Percentiles rank a stretch among this genome's conserved stretches.
Conservation (phyloP, 331 rosid species). For the Acacia concinna region DNA sequence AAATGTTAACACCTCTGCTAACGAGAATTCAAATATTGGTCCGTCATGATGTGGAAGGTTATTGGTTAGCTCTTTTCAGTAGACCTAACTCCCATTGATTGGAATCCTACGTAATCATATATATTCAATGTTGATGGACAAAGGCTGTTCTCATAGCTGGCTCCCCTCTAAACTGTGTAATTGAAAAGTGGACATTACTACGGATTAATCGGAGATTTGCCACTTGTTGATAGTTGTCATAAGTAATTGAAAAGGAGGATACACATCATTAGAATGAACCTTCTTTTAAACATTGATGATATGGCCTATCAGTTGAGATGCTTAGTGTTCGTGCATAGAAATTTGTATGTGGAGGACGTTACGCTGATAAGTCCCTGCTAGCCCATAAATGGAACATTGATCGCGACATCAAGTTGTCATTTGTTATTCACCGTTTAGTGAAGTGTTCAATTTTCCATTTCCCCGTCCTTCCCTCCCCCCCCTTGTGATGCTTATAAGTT, state of each 20-base stretch:
- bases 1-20: too few species aligned
- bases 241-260: background rate
- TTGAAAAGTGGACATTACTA: background rate
- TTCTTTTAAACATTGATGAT: background rate
- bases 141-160: background rate
- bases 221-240: background rate
- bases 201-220: background rate
- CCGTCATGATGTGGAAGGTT: too few species aligned
- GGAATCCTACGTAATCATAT: background rate
- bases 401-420: background rate
- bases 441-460: background rate
- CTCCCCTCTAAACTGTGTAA: too few species aligned
- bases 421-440: background rate
- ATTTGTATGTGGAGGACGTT: background rate
- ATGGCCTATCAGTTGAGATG: background rate
- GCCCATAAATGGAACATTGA: background rate
- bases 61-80: too few species aligned
- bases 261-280: too few species aligned
- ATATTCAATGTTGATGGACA: background rate
- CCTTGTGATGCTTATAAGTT: too few species aligned
- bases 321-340: background rate
- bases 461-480: background rate
- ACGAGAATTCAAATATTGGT: too few species aligned
- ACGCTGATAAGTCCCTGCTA: background rate
- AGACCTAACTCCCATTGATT: too few species aligned